phyloP scores from a whole-genome alignment of 1,139 yeast species.

The Blastobotrys petasosporus region DNA sequence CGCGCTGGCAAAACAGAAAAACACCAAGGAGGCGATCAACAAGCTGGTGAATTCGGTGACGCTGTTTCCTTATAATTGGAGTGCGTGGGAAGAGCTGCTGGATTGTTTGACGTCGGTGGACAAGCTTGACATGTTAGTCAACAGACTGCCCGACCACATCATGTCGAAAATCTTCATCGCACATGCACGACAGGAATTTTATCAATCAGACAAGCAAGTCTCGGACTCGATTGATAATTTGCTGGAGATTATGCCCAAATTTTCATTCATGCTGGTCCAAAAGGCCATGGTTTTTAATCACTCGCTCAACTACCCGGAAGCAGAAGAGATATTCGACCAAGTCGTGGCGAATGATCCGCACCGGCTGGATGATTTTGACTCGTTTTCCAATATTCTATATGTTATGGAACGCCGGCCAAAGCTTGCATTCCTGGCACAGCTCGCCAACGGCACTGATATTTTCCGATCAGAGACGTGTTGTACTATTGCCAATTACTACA shows the following conservation, averaged over 20 bases:
- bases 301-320: constrained; percentile 69
- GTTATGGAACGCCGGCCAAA: constrained; percentile 89
- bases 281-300: constrained; percentile 77
- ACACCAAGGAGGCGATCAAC: constrained; percentile 52
- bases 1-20: constrained; percentile 57
- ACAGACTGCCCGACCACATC: constrained; percentile 28
- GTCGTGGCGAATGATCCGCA: constrained; percentile 75
- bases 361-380: constrained; percentile 82
- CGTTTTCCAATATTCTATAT: constrained; percentile 86
- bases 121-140: constrained; percentile 33
- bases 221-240: constrained; percentile 30
- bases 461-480: constrained; percentile 95
- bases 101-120: constrained; percentile 59
- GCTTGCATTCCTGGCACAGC: constrained; percentile 79
- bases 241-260: constrained; percentile 57
- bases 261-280: constrained; percentile 70
- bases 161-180: constrained; percentile 60
- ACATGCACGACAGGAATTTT: constrained; percentile 71
- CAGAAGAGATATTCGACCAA: constrained; percentile 74
- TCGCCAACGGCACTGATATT: constrained; percentile 74
- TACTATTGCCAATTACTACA: constrained; percentile 87
- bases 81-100: constrained; percentile 83
- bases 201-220: constrained; percentile 48
- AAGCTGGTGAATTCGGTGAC: constrained; percentile 53
- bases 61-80: constrained; percentile 82